Percentiles rank a stretch among this genome's conserved stretches.
These are phyloP conservation scores for Inosperma sp. DNA, from an alignment of 768 basidiomycete species.

Conservation along the genomic window DNA sequence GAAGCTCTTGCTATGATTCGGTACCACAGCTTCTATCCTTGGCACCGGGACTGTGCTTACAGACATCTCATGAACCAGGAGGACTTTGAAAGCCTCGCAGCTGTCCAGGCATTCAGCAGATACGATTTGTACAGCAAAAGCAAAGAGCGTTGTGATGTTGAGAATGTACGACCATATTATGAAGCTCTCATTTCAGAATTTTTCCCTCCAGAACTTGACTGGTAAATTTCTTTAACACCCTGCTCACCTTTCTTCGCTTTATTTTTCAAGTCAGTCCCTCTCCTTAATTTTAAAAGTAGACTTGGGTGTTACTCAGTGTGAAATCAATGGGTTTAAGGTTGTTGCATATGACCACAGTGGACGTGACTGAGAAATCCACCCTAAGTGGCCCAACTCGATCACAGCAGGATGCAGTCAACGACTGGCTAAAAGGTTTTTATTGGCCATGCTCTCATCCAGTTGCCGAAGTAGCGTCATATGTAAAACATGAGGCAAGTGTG, in stretches of 20 bases:
- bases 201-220: conserved; percentile 77
- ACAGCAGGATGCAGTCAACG: too few relatives aligned
- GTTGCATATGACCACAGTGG: too few relatives aligned
- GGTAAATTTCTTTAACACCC: conserved; percentile 41
- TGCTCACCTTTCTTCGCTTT: not conserved
- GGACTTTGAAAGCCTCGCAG: conserved; percentile 60
- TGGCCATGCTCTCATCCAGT: too few relatives aligned
- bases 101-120: conserved; percentile 85
- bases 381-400: too few relatives aligned
- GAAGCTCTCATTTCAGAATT: conserved; percentile 75
- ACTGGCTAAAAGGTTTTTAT: too few relatives aligned
- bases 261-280: not conserved
- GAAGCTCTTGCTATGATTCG: conserved; percentile 81
- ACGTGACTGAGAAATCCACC: too few relatives aligned
- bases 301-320: too few relatives aligned
- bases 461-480: too few relatives aligned
- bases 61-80: conserved; percentile 70
- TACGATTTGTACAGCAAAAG: conserved; percentile 92
- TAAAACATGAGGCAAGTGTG: too few relatives aligned
- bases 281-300: too few relatives aligned
- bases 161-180: conserved; percentile 76
- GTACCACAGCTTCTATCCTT: conserved; percentile 94
- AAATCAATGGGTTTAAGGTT: too few relatives aligned
- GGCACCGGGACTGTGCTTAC: conserved; percentile 89
- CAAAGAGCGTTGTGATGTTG: conserved; percentile 59